A percentile compares a stretch with the other conserved stretches of the same genome.
Conservation (phyloP, 768 basidiomycete genomes). For the Agrocybe pediades region DNA sequence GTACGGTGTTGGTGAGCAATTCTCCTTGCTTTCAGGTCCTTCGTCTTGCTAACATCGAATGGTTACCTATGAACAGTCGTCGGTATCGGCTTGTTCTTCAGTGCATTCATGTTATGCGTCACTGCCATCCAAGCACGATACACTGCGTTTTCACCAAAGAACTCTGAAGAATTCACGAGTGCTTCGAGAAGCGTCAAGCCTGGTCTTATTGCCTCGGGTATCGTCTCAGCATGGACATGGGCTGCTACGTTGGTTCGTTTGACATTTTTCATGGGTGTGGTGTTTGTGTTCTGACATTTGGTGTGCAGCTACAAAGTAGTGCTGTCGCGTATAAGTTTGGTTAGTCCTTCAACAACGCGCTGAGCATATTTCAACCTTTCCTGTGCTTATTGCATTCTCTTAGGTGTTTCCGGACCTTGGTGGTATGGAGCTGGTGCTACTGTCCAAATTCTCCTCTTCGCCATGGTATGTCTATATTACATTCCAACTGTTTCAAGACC, state of each 20-base stretch:
- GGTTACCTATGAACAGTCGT: constrained; percentile 22
- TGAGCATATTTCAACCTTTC: neutral
- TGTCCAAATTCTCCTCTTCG: constrained; percentile 89
- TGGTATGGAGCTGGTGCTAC: constrained; percentile 93
- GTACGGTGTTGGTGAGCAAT: constrained; percentile 75
- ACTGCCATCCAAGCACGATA: constrained; percentile 85
- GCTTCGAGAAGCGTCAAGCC: constrained; percentile 87
- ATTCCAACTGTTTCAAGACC: neutral
- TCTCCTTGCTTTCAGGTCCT: neutral
- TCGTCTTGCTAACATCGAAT: neutral
- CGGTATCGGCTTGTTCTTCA: constrained; percentile 84
- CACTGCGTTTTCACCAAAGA: constrained; percentile 76
- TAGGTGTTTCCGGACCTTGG: constrained; percentile 80
- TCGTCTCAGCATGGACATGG: constrained; percentile 94
- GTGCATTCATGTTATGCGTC: constrained; percentile 74
- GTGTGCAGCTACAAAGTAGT: constrained; percentile 65
- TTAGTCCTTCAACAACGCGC: constrained; percentile 13
- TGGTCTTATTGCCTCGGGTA: constrained; percentile 89
- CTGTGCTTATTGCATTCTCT: neutral
- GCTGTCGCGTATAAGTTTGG: constrained; percentile 86
- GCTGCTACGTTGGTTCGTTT: constrained; percentile 67
- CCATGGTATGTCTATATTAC: constrained; percentile 48
- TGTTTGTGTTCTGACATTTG: neutral
- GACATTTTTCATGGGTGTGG: neutral
- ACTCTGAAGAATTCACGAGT: constrained; percentile 82